Evolutionary conservation across 805 yeast genomes (phyloP), one percentile per base, ranked within the genome.

Genomic region (Kregervanrija fluxuum): DNA sequence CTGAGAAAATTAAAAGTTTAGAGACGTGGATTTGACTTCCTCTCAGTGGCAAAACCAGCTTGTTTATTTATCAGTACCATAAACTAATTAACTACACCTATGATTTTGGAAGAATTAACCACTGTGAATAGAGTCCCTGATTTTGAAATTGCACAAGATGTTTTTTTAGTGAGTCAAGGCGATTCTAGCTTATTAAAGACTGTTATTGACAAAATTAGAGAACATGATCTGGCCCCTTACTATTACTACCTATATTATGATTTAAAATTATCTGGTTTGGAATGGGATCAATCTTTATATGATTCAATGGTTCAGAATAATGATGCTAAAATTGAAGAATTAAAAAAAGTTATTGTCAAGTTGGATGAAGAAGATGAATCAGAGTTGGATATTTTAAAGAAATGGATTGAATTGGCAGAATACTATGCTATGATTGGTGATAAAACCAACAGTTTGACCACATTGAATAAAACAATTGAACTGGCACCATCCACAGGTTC

Each of bases 391-490:
- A 74, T 80, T 34, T 80, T 89, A 8, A 81, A 80, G 49, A 79
- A 82, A 38, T 84, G 88, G 75, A 77, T 80, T 45, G 77, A 80
- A 56, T 75, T 93, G 30, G 97, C 96, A 33, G 95, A 90, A 60
- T 87, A 82, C 65, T 91, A 87, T 64, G 80, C 96, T 11, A 70
- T 72, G 48, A 85, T 89, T 55, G 91, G 96, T 49, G 96, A 91
- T 63, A 76, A 79, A 51, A 66, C 70, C 32, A 82, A 84, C 54
- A 91, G 95, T 8, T 66, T 76, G 36, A 65, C 70, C 32, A 79
- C 87, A 1, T 73, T 85, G 54, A 74, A 79, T 48, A 83, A 81
- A 57, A 89, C 95, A 2, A 71, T 80, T 48, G 89, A 82, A 41
- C 68, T 82, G 53, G 80, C 95, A 0, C 91, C 91, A 35, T 82